phyloP scores from a whole-genome alignment of 805 yeast genomes.

The Diddensiella caesifluorescens region DNA sequence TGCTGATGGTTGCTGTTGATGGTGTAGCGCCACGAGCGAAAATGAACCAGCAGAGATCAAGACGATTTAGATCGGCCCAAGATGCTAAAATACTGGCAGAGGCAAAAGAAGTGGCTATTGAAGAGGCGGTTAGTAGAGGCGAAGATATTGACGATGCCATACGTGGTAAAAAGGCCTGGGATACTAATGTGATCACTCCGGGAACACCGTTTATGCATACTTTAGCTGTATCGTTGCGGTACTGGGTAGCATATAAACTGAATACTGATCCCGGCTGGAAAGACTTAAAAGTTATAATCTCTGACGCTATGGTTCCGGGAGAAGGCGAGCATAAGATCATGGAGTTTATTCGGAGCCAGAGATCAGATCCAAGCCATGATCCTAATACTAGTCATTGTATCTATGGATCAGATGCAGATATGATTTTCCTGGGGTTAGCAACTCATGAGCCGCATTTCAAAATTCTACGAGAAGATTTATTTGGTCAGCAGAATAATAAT shows the following conservation, averaged over 20 bases:
- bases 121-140: constrained; percentile 58
- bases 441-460: constrained; percentile 97
- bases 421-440: constrained; percentile 91
- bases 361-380: constrained; percentile 78
- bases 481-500: constrained; percentile 71
- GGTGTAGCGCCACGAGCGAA: constrained; percentile 99
- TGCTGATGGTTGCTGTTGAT: constrained; percentile 92
- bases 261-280: constrained; percentile 93
- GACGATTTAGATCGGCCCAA: constrained; percentile 89
- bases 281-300: constrained; percentile 77
- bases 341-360: constrained; percentile 89
- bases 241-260: constrained; percentile 89
- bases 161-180: constrained; percentile 75
- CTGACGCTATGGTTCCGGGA: constrained; percentile 97
- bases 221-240: constrained; percentile 72
- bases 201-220: constrained; percentile 98
- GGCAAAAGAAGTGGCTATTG: constrained; percentile 57
- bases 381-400: constrained; percentile 96
- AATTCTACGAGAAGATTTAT: constrained; percentile 92
- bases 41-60: constrained; percentile 95
- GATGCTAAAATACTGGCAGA: constrained; percentile 83
- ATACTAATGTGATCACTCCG: constrained; percentile 94
- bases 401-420: constrained; percentile 96
- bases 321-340: constrained; percentile 99
- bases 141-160: constrained; percentile 71